Evolutionary conservation across 768 basidiomycete species (phyloP), one percentile per base, ranked within the genome.

Genomic region (Tricholoma sp.): DNA sequence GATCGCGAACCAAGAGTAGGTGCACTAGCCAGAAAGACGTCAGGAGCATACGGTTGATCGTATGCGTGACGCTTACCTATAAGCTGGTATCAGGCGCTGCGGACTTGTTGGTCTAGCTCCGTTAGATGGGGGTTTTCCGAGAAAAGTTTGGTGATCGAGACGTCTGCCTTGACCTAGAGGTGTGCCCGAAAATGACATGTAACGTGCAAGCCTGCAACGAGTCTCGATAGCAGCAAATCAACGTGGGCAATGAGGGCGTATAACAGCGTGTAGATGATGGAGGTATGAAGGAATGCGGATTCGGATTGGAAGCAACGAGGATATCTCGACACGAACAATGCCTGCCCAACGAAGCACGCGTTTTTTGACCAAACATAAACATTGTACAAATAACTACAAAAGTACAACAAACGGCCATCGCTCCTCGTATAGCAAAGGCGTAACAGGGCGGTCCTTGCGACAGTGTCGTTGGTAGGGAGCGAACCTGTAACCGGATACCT

Each of bases 161-260:
- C 89, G 85, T 80, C 89, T 87, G 77, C 85, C 86, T 84, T 89
- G 86, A 74, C 85, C 86, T 62, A 91, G 74, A 56, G 89, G 88
- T 70, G 89, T 91, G 71, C 84, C 80, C 69, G 87, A 80, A 84
- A 92, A 92, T 73, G 89, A 91, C 89, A 92, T 92, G 80, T 77
- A 75, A 67, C 68, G 66, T 59, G 59, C 54, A 57, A 60, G 63
- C 55, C 55, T 53, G 51, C 60, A 52, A 53, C 54, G 33, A 50
- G 54, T 41, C 52, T 32, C 18, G 42, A 29, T 53, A 32, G 24
- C 53, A 54, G 52, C 29, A 52, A 24, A 18, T 2, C 29, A 39
- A 20, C 6, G 28, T 41, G 34, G 17, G 52, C 24, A 24, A 44
- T 50, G 52, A 52, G 56, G 53, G 55, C 50, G 53, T 37, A 41